phyloP scores from a whole-genome alignment of 306 rosid genomes.

The Glycyrrhiza uralensis region DNA sequence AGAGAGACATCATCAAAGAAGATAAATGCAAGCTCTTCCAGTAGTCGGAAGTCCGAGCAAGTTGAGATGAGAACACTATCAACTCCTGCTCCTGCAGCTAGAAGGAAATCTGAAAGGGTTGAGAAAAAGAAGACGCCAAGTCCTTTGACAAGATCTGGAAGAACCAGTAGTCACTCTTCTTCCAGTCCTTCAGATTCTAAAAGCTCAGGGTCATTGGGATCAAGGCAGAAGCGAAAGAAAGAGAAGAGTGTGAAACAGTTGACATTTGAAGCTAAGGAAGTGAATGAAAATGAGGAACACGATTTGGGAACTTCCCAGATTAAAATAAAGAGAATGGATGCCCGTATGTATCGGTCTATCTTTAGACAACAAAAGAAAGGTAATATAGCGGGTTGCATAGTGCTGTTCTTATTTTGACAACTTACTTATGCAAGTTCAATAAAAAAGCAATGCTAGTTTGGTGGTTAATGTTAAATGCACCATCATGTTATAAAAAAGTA shows the following conservation, averaged over 20 bases:
- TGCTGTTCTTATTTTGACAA: background rate
- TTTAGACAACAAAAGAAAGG: slow-evolving; percentile 29
- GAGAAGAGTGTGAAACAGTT: slow-evolving; percentile 51
- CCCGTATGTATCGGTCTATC: slow-evolving; percentile 42
- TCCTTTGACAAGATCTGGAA: slow-evolving; percentile 57
- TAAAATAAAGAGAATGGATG: slow-evolving; percentile 38
- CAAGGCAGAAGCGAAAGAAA: slow-evolving; percentile 37
- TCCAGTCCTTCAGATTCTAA: slow-evolving; percentile 46
- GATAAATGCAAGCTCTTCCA: slow-evolving; percentile 30
- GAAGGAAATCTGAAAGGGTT: slow-evolving; percentile 38
- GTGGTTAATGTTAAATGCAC: slow-evolving; percentile 15
- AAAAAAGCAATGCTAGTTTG: background rate
- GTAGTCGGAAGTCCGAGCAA: slow-evolving; percentile 42
- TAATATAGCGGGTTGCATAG: slow-evolving; percentile 30
- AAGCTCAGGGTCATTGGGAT: slow-evolving; percentile 38
- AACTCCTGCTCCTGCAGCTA: slow-evolving; percentile 32
- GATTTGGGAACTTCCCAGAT: slow-evolving; percentile 20
- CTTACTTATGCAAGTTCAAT: slow-evolving; percentile 12
- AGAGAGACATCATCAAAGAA: slow-evolving; percentile 43
- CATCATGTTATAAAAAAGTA: background rate
- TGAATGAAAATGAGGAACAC: slow-evolving; percentile 27
- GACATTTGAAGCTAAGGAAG: slow-evolving; percentile 42
- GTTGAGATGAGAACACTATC: slow-evolving; percentile 33
- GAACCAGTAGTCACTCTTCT: slow-evolving; percentile 35
- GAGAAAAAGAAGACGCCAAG: slow-evolving; percentile 44